These are phyloP conservation scores for Phaseolus lunatus DNA, from an alignment of 306 rosid genomes.

Conservation along the genomic window DNA sequence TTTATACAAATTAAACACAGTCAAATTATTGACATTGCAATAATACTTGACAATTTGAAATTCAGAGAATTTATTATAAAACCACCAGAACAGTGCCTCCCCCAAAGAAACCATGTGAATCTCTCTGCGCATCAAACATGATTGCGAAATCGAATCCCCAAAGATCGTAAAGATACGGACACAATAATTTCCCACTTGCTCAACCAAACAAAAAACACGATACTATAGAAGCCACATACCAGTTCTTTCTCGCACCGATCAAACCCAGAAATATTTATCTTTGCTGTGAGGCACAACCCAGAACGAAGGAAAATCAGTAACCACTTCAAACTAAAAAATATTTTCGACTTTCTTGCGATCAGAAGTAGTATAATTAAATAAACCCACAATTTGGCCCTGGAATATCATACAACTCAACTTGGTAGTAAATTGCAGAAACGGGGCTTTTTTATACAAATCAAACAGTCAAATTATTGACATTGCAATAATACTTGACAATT, in stretches of 20 bases:
- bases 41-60: neutral
- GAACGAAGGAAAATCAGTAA: too few species aligned
- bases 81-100: neutral
- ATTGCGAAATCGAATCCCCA: neutral
- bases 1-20: neutral
- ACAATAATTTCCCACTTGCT: constrained; percentile 1
- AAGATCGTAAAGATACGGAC: neutral
- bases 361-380: neutral
- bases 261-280: neutral
- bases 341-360: neutral
- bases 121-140: neutral
- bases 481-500: neutral
- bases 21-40: neutral
- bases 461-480: neutral
- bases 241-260: neutral
- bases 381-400: neutral
- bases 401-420: too few species aligned
- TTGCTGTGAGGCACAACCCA: neutral
- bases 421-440: neutral
- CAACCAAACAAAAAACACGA: neutral
- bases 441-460: neutral
- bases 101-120: neutral
- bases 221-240: too few species aligned
- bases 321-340: neutral
- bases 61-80: neutral